Conservation (phyloP, 129 eudicot species). For the Saussurea involucrata region DNA sequence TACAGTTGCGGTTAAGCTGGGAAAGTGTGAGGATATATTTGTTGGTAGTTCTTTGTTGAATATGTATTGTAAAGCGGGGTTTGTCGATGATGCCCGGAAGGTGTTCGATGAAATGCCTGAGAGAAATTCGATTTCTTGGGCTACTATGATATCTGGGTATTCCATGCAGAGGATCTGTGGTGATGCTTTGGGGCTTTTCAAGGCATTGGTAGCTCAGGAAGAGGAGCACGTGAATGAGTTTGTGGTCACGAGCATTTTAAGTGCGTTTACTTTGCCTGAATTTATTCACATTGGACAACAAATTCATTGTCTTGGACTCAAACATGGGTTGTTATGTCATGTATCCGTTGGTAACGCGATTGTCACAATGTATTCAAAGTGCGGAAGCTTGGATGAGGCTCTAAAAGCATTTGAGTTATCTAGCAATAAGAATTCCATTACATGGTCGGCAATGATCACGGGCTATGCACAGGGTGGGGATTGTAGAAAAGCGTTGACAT, state of each 20-base stretch:
- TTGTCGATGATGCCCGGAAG: constrained; percentile 52
- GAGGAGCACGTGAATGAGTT: constrained; percentile 57
- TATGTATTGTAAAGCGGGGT: constrained; percentile 68
- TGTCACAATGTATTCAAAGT: constrained; percentile 85
- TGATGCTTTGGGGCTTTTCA: constrained; percentile 59
- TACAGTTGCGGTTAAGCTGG: constrained; percentile 43
- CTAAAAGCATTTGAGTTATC: constrained; percentile 48
- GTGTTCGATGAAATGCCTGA: constrained; percentile 87
- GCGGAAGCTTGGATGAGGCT: constrained; percentile 66
- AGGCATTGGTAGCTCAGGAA: constrained; percentile 30
- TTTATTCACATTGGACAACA: constrained; percentile 48
- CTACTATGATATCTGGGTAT: constrained; percentile 86
- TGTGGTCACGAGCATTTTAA: constrained; percentile 67
- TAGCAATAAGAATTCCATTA: constrained; percentile 51
- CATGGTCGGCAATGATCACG: constrained; percentile 96
- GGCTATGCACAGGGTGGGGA: constrained; percentile 89
- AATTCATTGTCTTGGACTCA: constrained; percentile 64
- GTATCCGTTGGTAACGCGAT: constrained; percentile 72
- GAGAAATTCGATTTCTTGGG: constrained; percentile 80
- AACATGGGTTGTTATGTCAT: constrained; percentile 42
- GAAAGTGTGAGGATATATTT: constrained; percentile 47
- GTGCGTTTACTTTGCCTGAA: constrained; percentile 52
- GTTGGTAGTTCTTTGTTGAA: constrained; percentile 73
- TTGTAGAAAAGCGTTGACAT: constrained; percentile 47
- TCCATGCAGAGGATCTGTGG: constrained; percentile 47